phyloP scores from a whole-genome alignment of 2,329 filamentous ascomycete genomes.

The Beauveria scarabaeidicola region DNA sequence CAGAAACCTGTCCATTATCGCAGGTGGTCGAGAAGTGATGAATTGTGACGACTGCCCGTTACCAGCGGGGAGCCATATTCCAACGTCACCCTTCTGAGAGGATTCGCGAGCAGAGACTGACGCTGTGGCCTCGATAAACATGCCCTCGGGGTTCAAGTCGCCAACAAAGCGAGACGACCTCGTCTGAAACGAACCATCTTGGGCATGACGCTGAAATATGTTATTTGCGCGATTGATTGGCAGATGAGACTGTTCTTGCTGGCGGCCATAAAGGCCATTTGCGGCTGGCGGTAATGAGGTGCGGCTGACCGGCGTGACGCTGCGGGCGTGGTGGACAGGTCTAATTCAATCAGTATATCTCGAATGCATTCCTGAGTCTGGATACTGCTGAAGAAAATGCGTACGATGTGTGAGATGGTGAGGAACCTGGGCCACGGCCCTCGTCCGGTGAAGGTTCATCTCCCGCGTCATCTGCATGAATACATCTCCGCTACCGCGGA shows the following conservation, averaged over 20 bases:
- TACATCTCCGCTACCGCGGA: conserved; percentile 32
- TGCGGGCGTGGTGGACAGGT: not conserved
- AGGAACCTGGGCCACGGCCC: conserved; percentile 18
- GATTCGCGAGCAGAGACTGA: conserved; percentile 23
- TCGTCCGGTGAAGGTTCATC: conserved; percentile 23
- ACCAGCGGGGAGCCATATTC: conserved; percentile 42
- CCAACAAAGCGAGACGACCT: conserved; percentile 44
- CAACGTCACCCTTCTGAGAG: conserved; percentile 44
- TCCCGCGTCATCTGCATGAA: conserved; percentile 29
- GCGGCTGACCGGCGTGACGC: conserved; percentile 5
- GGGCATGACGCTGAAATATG: conserved; percentile 7
- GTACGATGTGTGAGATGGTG: conserved; percentile 24
- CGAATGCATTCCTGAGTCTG: too few relatives aligned
- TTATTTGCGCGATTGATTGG: not conserved
- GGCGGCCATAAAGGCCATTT: not conserved
- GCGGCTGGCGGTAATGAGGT: not conserved
- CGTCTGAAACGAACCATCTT: conserved; percentile 16
- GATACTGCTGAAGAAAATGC: not conserved
- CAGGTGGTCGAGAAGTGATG: conserved; percentile 28
- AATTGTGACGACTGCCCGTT: conserved; percentile 27
- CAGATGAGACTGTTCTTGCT: not conserved
- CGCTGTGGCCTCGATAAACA: conserved; percentile 47
- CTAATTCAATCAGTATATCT: not conserved
- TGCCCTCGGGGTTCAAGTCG: conserved; percentile 51
- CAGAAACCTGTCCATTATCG: conserved; percentile 32